Evolutionary conservation across 345 rosid species (phyloP), one percentile per base, ranked within the genome.

Genomic region (Combretum micranthum): DNA sequence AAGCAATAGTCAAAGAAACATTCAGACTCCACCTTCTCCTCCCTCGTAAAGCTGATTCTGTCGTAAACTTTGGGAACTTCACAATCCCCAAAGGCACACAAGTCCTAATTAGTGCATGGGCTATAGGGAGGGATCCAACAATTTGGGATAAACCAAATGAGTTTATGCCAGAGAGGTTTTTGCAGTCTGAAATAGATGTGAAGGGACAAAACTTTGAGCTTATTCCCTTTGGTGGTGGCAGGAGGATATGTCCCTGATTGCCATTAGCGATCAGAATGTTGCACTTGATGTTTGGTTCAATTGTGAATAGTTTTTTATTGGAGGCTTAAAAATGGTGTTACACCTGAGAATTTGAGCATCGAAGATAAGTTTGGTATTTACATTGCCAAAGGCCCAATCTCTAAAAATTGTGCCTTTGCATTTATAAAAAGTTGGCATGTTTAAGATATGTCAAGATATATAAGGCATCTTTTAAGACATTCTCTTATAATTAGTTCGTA

Each of bases 181-280:
- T 62, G 16, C 68, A 60, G 14, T 47, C 54, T 12, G 32, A 53
- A 23, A 11, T 62, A 15, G 74, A 73, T 16, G 45, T 47, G 21
- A 64, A 42, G 32, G 77, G 77, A 13, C 64, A 47, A 3, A 12
- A 53, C 32, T 69, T 69, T 16, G 68, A 65, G 67, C 55, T 73
- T 15, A 55, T 59, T 18, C 77, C 77, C 4, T 73, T 73, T 19
- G 75, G 82, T 9, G 61, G 66, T 1, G 74, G 80, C 3, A 56
- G 72, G 55, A 62, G 74, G 22, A 72, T 72, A 7, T 76, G 77
- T 22, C 71, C 74, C 0, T 72, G 77, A 3, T 18, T 77, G 72
- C 64, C 66, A 7, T 18, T 77, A 16, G 82, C 64, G 2, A 4
- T 47, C 2, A 65, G 70, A 19, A 76, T 60, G 72, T 2, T 72